Evolutionary conservation across 148 eudicot species (phyloP).

Genomic region (Pouteria glomerata): DNA sequence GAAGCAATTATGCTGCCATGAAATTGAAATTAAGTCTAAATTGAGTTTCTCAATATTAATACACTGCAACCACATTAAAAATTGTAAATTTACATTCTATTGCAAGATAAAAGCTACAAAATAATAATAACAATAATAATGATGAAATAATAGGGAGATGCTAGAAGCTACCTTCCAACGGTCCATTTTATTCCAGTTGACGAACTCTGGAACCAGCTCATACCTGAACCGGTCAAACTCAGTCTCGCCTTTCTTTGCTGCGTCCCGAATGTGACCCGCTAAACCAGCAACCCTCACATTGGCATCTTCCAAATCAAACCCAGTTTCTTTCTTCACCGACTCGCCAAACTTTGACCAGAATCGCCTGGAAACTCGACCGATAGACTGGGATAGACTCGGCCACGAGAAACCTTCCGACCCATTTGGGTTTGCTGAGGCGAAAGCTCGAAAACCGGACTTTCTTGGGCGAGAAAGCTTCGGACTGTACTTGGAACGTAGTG

Average conservation of each 20-base stretch:
- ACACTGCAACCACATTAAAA: background rate
- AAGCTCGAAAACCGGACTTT: constrained; percentile 24
- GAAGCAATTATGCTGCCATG: background rate
- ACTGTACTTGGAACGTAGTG: constrained; percentile 13
- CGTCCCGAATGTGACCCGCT: constrained; percentile 25
- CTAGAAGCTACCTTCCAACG: constrained; percentile 70
- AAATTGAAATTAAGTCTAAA: background rate
- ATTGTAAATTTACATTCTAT: background rate
- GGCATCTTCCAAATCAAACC: constrained; percentile 35
- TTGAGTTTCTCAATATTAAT: background rate
- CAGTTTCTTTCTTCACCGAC: constrained; percentile 60
- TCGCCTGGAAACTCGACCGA: constrained; percentile 40
- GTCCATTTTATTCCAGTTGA: constrained; percentile 64
- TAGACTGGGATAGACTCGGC: constrained; percentile 35
- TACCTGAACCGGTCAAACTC: constrained; percentile 40
- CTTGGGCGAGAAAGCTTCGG: constrained; percentile 20
- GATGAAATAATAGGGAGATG: no score
- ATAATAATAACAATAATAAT: no score
- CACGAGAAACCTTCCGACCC: constrained; percentile 44
- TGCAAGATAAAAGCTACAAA: background rate
- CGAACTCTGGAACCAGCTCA: constrained; percentile 47
- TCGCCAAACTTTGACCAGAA: constrained; percentile 45
- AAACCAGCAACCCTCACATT: constrained; percentile 22
- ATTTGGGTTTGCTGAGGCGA: constrained; percentile 36
- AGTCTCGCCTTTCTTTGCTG: constrained; percentile 10